Conservation (phyloP, 2,329 filamentous ascomycete species). For the Bretziella fagacearum region DNA sequence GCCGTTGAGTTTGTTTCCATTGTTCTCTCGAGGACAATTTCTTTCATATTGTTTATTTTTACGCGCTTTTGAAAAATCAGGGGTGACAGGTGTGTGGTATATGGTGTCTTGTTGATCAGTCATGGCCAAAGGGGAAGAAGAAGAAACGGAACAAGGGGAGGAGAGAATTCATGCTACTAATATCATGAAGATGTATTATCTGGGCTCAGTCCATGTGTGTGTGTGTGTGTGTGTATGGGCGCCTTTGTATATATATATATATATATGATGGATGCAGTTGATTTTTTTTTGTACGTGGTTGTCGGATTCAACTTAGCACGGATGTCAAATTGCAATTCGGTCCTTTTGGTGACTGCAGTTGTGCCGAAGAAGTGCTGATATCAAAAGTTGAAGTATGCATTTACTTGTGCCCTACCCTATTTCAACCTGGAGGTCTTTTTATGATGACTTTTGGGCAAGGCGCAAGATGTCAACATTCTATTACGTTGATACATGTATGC, state of each 20-base stretch:
- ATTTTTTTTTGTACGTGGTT: conserved; percentile 7
- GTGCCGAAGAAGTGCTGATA: conserved; percentile 99
- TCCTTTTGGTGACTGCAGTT: conserved; percentile 69
- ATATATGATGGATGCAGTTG: no score
- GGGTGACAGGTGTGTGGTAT: no score
- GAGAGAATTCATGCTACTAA: no score
- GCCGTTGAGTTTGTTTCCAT: not conserved
- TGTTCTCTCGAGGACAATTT: not conserved
- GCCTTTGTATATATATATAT: not conserved
- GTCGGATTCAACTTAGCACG: conserved; percentile 45
- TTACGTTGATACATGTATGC: not conserved
- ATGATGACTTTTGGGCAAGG: not conserved
- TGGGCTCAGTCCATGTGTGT: no score
- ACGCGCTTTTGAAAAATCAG: no score
- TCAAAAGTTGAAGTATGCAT: conserved; percentile 24
- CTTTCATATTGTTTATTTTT: conserved; percentile 8
- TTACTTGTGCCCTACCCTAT: not conserved
- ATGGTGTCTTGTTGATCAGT: no score
- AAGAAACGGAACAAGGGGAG: no score
- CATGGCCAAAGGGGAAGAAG: no score
- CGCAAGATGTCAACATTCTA: conserved; percentile 9
- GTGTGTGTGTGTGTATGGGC: not conserved
- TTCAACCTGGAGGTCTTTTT: no score
- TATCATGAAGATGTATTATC: no score
- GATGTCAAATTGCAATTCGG: conserved; percentile 99